phyloP scores from a whole-genome alignment of 2,329 filamentous ascomycete species.

The Botrytis medusae region DNA sequence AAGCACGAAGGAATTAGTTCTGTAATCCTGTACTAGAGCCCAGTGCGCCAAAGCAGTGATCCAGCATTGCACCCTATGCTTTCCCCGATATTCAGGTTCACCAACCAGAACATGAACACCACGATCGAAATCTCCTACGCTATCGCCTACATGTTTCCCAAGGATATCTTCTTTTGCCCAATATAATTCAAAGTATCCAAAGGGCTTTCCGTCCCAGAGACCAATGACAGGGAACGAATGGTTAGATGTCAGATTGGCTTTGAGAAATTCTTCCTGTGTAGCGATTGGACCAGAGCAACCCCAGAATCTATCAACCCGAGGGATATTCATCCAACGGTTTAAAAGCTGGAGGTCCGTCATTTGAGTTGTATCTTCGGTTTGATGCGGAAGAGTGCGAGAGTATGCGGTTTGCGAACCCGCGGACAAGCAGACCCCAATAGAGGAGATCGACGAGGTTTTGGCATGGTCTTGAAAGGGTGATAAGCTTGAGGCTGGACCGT shows the following conservation, averaged over 20 bases:
- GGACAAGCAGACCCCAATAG: slow-evolving; percentile 39
- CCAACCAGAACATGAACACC: slow-evolving; percentile 88
- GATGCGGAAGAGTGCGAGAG: slow-evolving; percentile 42
- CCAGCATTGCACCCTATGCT: slow-evolving; percentile 77
- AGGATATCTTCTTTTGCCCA: slow-evolving; percentile 93
- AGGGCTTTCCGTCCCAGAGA: slow-evolving; percentile 91
- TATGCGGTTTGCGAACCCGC: slow-evolving; percentile 45
- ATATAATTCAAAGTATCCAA: slow-evolving; percentile 97
- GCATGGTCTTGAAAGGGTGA: slow-evolving; percentile 35
- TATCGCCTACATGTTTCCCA: slow-evolving; percentile 66
- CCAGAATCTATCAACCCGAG: slow-evolving; percentile 85
- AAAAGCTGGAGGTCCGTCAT: slow-evolving; percentile 66
- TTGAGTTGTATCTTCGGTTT: slow-evolving; percentile 31
- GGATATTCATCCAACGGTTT: slow-evolving; percentile 84
- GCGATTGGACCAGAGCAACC: slow-evolving; percentile 58
- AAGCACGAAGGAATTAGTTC: slow-evolving; percentile 79
- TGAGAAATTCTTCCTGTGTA: slow-evolving; percentile 67
- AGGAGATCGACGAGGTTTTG: slow-evolving; percentile 33
- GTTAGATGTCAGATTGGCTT: slow-evolving; percentile 59
- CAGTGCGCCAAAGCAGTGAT: slow-evolving; percentile 84
- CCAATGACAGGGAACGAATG: slow-evolving; percentile 91
- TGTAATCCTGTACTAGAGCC: slow-evolving; percentile 71
- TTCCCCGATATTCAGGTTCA: slow-evolving; percentile 85
- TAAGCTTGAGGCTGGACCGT: slow-evolving; percentile 51
- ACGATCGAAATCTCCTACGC: slow-evolving; percentile 77